Conservation (phyloP, 2,329 filamentous ascomycete genomes). For the Mycosphaerella arachidis region DNA sequence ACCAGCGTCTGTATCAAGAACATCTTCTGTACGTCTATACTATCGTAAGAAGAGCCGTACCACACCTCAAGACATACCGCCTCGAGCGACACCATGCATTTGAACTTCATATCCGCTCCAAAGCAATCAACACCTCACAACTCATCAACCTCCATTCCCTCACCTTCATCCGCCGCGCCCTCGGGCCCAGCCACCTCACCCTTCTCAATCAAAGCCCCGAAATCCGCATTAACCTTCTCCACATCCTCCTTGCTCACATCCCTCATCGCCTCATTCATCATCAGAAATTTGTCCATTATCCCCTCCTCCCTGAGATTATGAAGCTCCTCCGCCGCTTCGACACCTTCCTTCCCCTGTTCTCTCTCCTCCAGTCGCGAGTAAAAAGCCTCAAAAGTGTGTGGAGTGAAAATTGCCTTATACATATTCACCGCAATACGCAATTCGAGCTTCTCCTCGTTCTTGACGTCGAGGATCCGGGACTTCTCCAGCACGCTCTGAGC, state of each 20-base stretch:
- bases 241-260: constrained; percentile 44
- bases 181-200: neutral
- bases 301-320: constrained; percentile 34
- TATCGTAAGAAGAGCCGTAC: neutral
- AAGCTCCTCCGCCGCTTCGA: constrained; percentile 33
- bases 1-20: neutral
- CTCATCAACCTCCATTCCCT: constrained; percentile 25
- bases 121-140: neutral
- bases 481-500: neutral
- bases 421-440: constrained; percentile 42
- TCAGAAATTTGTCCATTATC: constrained; percentile 39
- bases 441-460: constrained; percentile 40
- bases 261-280: constrained; percentile 46
- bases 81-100: neutral
- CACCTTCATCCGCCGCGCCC: constrained; percentile 16
- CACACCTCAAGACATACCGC: no score
- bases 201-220: constrained; percentile 20
- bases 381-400: constrained; percentile 40
- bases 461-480: constrained; percentile 20
- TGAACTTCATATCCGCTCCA: neutral
- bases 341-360: constrained; percentile 33
- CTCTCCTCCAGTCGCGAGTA: constrained; percentile 34
- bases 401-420: constrained; percentile 42
- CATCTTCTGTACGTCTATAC: neutral
- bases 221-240: constrained; percentile 39